Conservation (phyloP, 2,329 filamentous ascomycete species). For the Colletotrichum caudatum region DNA sequence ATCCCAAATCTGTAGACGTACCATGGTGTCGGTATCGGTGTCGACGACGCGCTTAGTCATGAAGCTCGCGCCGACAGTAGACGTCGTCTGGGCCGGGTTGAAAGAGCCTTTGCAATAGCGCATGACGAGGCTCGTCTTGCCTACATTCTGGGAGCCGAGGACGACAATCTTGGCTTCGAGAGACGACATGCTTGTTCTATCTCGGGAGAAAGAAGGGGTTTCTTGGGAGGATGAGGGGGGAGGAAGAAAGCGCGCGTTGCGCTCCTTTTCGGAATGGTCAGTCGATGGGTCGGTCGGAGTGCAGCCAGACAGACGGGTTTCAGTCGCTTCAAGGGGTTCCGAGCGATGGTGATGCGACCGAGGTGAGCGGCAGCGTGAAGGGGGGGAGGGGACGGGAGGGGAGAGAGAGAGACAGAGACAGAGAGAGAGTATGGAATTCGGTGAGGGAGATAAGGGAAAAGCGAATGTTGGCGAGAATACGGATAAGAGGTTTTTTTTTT, state of each 20-base stretch:
- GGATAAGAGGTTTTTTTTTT: neutral
- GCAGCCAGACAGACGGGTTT: neutral
- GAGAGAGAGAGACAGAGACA: no score
- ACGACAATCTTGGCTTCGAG: slow-evolving; percentile 87
- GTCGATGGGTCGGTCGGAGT: neutral
- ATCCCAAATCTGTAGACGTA: slow-evolving; percentile 96
- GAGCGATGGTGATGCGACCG: slow-evolving; percentile 18
- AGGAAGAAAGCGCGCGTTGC: slow-evolving; percentile 10
- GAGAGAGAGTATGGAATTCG: neutral
- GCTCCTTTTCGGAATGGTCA: slow-evolving; percentile 19
- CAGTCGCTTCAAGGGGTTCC: neutral
- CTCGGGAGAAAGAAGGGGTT: neutral
- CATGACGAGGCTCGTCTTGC: slow-evolving; percentile 83
- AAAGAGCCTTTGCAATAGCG: slow-evolving; percentile 81
- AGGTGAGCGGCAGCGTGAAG: neutral
- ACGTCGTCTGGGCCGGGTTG: slow-evolving; percentile 71
- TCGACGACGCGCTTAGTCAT: slow-evolving; percentile 85
- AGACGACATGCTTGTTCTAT: slow-evolving; percentile 59
- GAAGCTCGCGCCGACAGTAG: slow-evolving; percentile 85
- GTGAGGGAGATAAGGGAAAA: slow-evolving; percentile 4
- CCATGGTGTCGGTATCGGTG: slow-evolving; percentile 84
- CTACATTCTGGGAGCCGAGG: slow-evolving; percentile 82
- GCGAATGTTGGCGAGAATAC: slow-evolving; percentile 21
- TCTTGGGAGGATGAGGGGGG: neutral
- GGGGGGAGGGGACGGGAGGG: neutral